Base-by-base conservation (phyloP, 331 rosid genomes). In the Telfairia occidentalis region DNA sequence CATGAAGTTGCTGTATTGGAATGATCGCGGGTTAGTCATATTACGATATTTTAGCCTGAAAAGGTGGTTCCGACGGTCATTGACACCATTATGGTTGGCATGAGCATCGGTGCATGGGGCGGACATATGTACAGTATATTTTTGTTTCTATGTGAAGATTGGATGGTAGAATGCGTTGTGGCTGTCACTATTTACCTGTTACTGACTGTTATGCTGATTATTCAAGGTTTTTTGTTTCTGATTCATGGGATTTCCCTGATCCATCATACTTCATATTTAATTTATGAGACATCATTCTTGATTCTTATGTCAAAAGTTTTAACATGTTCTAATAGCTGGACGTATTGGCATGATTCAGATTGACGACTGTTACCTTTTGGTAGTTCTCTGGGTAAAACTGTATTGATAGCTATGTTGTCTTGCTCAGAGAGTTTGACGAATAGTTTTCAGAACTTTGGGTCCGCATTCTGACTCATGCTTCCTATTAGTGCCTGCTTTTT, bases 1-100 rank as follows among this genome's bases (percentile, higher is more conserved):
- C 97, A 95, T 53, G 96, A 95, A 82, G 96, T 95, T 30, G 87
- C 96, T 66, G 97, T 92, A 77, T 85, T 86, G 43, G 99, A 95
- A 85, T 95, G 86, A 90, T 72, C 10, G 24, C 57, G 26, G 15
- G 32, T 21, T 46, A 24, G 45, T 70, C 60, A 48, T 32, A 28
- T 46, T 78, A 48, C 52, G 77, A 75, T 59, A 64, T 80, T 77
- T 82, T 84, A 83, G 69, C 78, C 84, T 37, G 53, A 78, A 86
- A 66, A 85, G 87, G 84, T 80, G 86, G 85, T 82, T 66, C 81
- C 35, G 71, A 70, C 75, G 53, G 78, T 81, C 75, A 45, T 55
- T 84, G 85, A 75, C 80, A 77, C 18, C 57, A 64, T 81, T 77
- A 65, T 54, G 80, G 90, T 78, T 81, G 79, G 83, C 89, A 64